phyloP scores from a whole-genome alignment of 306 rosid species.

The Cicer judaicum region DNA sequence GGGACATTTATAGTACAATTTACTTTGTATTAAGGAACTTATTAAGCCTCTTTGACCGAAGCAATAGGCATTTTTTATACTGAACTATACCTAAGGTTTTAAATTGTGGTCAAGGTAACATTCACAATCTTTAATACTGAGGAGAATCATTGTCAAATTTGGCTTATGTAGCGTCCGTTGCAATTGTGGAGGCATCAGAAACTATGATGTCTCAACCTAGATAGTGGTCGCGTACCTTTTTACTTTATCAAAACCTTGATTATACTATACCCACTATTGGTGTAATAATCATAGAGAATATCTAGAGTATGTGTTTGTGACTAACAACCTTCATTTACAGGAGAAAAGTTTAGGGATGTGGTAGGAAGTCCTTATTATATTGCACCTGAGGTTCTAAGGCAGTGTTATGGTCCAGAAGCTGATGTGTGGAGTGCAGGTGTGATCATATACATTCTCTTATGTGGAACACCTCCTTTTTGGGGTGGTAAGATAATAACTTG shows the following conservation, averaged over 20 bases:
- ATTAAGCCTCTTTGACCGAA: not conserved
- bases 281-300: not conserved
- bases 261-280: not conserved
- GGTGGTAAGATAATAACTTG: conserved; percentile 58
- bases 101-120: not conserved
- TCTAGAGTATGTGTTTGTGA: not conserved
- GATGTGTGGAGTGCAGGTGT: conserved; percentile 96
- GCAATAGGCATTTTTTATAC: not conserved
- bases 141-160: not conserved
- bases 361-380: conserved; percentile 88
- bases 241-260: not conserved
- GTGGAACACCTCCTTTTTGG: conserved; percentile 87
- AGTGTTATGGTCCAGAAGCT: conserved; percentile 74
- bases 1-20: too few species aligned
- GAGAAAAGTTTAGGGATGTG: conserved; percentile 63
- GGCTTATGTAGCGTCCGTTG: not conserved
- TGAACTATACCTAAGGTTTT: not conserved
- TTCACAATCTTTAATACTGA: not conserved
- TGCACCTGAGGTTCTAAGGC: conserved; percentile 74
- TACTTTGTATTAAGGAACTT: too few species aligned
- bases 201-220: not conserved
- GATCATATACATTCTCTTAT: conserved; percentile 74
- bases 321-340: conserved; percentile 54
- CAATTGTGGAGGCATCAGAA: not conserved
- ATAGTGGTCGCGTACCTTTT: not conserved